phyloP scores from a whole-genome alignment of 2,329 filamentous ascomycete genomes.

The Diaporthe aspalathi region DNA sequence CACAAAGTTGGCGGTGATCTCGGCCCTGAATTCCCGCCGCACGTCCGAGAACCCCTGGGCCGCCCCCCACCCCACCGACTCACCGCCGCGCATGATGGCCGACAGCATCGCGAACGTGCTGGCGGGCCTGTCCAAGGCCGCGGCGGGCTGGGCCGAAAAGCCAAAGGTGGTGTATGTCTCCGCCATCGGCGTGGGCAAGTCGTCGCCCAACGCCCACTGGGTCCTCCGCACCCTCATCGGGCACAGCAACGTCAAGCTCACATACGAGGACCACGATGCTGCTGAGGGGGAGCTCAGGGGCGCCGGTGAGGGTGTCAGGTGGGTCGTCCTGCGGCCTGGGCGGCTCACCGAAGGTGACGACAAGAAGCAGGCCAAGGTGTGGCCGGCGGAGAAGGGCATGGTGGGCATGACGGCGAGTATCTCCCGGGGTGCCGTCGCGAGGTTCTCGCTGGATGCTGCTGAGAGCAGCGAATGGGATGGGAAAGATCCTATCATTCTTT shows the following conservation, averaged over 20 bases:
- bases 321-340: constrained; percentile 9
- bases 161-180: constrained; percentile 21
- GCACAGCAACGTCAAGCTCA: constrained; percentile 23
- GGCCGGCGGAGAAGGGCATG: constrained; percentile 12
- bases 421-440: not conserved
- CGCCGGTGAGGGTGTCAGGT: not conserved
- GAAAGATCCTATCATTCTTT: not conserved
- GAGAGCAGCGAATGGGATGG: constrained; percentile 17
- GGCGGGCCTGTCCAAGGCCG: not conserved
- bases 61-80: constrained; percentile 14
- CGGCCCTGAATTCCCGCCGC: constrained; percentile 17
- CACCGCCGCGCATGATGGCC: constrained; percentile 23
- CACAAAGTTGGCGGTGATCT: constrained; percentile 2
- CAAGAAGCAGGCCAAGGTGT: not conserved
- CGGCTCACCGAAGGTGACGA: constrained; percentile 2
- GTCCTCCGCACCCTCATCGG: constrained; percentile 1
- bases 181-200: constrained; percentile 13
- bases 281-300: constrained; percentile 10
- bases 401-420: constrained; percentile 13
- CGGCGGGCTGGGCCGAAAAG: constrained; percentile 1
- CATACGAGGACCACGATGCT: constrained; percentile 9
- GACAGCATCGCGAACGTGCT: constrained; percentile 18
- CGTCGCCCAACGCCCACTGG: constrained; percentile 17
- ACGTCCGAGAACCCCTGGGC: constrained; percentile 25
- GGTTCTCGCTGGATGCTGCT: constrained; percentile 3